Base-by-base conservation (phyloP, 768 basidiomycete species). In the Vararia minispora region DNA sequence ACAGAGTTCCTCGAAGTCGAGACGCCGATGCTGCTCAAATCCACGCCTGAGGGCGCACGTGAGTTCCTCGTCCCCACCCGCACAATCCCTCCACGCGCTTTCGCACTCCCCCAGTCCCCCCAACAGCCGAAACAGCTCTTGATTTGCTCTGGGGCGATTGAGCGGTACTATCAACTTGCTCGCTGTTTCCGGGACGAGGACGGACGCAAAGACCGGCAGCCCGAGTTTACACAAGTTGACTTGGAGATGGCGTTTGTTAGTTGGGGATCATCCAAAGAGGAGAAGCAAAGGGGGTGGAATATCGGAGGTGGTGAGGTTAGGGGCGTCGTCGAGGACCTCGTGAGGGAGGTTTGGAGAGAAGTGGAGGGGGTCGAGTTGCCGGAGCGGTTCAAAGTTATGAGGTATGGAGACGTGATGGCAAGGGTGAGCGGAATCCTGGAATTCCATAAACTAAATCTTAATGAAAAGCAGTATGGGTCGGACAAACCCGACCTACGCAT, bases 191-290 rank as follows among this genome's bases (percentile, higher is more conserved):
- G 92, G 31, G 92, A 97, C 58, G 92, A 97, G 59, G 89, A 88
- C 52, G 90, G 91, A 4, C 72, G 92, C 40, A 91, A 85, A 58
- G 92, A 97, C 56, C 72, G 92, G 30, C 92, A 97, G 54, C 91
- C 92, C 0, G 92, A 97, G 58, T 97, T 97, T 60, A 97, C 92
- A 16, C 92, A 97, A 62, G 68, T 97, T 44, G 92, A 97, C 74
- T 60, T 97, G 45, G 92, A 97, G 62, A 92, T 95, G 85, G 89
- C 84, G 2, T 97, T 84, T 60, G 79, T 92, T 13, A 81, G 82
- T 6, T 95, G 92, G 78, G 81, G 80, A 6, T n/a, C n/a, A n/a
- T n/a, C n/a, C n/a, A n/a, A n/a, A n/a, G n/a, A n/a, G n/a, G n/a
- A n/a, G n/a, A n/a, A n/a, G n/a, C n/a, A n/a, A n/a, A n/a, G n/a